Percentiles rank a stretch among this genome's conserved stretches.
Conservation (phyloP, 345 rosid species). For the Euphorbia pulcherrima region DNA sequence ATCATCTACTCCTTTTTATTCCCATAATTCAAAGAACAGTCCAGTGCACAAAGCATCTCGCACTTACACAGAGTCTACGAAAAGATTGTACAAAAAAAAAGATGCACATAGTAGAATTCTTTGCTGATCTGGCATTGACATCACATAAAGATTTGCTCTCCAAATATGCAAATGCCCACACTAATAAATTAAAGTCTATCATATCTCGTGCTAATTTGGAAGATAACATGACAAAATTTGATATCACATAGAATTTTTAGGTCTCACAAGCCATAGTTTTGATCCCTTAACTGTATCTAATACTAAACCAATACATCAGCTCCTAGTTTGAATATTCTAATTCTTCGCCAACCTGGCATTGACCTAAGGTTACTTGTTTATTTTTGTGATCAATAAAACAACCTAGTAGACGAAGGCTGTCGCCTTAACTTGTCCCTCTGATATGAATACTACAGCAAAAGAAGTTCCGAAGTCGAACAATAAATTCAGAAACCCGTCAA, state of each 20-base stretch:
- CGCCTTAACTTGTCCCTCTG: not conserved
- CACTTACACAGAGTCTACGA: no score
- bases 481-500: not conserved
- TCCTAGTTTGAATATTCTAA: no score
- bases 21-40: not conserved
- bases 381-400: not conserved
- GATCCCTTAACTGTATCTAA: not conserved
- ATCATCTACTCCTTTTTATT: not conserved
- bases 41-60: no score
- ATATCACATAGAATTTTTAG: not conserved
- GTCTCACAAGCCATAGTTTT: not conserved
- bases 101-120: not conserved
- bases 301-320: no score
- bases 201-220: no score
- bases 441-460: not conserved
- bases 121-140: not conserved
- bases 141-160: not conserved
- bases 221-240: no score
- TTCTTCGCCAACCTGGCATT: no score
- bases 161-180: not conserved
- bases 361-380: not conserved
- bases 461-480: not conserved
- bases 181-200: no score
- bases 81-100: no score
- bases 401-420: not conserved